Evolutionary conservation across 73 alveolate species (phyloP), one percentile per base, ranked within the genome.

Genomic region (Stentor roeselii): DNA sequence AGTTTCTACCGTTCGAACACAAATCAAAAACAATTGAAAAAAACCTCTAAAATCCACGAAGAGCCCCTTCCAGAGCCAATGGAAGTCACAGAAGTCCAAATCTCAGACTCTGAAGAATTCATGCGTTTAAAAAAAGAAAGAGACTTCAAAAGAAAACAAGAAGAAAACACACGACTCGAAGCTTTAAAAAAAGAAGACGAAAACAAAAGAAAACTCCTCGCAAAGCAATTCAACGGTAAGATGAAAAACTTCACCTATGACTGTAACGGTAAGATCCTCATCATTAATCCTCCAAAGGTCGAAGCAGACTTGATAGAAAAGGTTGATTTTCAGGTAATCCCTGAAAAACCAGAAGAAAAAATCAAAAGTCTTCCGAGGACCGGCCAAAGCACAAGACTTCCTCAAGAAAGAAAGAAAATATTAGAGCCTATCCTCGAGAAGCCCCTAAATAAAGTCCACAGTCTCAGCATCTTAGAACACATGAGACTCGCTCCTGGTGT

Each of bases 21-120:
- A 30, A 32, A 27, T 14, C 21, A 2, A 21, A 67, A 67, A 32
- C 80, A 21, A 21, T 27, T 27, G 11, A n/a, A n/a, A n/a, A n/a
- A 36, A 1, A 40, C 34, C 41, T 14, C 41, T 27, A 32, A 32
- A 34, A 67, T 67, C 27, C 80, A 67, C 11, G 80, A 32, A 67
- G 80, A 30, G 14, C 42, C 37, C 14, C 15, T 67, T 27, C 80
- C 80, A 67, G 34, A 27, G 14, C 80, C 80, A 67, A 67, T 67
- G 37, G 41, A 21, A 30, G 42, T 21, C 15, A 27, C n/a, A 27
- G 37, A 67, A 67, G 50, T 11, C 11, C 42, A 67, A 1, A 34
- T 67, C 37, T 67, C 80, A 1, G 80, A 67, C 27, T 36, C 21
- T 1, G 80, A 67, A 67, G 80, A 67, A 2, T 32, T 27, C 11